phyloP scores from a whole-genome alignment of 1,284 basidiomycete species.

The Cryptococcus sp. region DNA sequence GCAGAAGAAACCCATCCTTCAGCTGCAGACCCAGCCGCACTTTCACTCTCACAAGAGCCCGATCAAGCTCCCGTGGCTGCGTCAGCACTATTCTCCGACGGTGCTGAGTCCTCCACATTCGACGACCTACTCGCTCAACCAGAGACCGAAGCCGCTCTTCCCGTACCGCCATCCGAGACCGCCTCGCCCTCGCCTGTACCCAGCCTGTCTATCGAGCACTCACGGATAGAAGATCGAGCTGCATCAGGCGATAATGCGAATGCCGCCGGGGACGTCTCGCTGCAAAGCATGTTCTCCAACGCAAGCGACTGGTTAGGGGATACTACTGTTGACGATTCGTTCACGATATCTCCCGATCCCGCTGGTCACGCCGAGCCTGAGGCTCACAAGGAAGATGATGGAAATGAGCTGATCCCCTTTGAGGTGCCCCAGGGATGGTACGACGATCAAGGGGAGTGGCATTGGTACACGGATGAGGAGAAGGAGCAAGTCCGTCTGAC shows the following conservation, averaged over 20 bases:
- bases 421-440: slow-evolving; percentile 51
- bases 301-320: slow-evolving; percentile 42
- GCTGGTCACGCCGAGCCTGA: slow-evolving; percentile 9
- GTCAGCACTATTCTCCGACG: slow-evolving; percentile 18
- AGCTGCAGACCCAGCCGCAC: not conserved
- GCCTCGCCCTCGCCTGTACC: slow-evolving; percentile 18
- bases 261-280: slow-evolving; percentile 22
- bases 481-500: slow-evolving; percentile 39
- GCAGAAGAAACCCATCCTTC: not conserved
- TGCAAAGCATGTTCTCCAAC: slow-evolving; percentile 34
- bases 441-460: slow-evolving; percentile 42
- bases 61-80: not conserved
- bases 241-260: slow-evolving; percentile 12
- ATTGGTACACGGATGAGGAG: slow-evolving; percentile 51
- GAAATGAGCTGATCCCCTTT: slow-evolving; percentile 24
- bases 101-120: slow-evolving; percentile 7
- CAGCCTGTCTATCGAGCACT: slow-evolving; percentile 24
- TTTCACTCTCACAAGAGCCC: not conserved
- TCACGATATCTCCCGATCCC: slow-evolving; percentile 7
- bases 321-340: slow-evolving; percentile 38
- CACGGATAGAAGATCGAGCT: slow-evolving; percentile 4
- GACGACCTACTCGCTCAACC: slow-evolving; percentile 13
- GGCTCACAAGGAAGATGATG: not conserved
- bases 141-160: not conserved
- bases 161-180: slow-evolving; percentile 3